phyloP scores from a whole-genome alignment of 1,284 basidiomycete species.

The Neolentinus lepideus region DNA sequence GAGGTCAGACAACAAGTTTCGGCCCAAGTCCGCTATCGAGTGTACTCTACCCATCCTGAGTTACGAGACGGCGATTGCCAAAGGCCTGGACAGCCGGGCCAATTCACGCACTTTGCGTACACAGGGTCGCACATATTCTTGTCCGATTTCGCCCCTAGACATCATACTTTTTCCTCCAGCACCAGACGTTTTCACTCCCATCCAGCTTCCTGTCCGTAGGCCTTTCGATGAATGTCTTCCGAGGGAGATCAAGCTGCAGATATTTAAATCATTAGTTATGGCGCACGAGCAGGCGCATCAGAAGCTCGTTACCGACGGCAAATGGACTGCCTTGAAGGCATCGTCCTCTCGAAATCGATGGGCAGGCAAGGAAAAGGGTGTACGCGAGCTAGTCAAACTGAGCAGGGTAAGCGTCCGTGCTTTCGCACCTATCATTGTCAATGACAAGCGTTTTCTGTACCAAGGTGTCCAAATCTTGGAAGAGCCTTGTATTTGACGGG shows the following conservation, averaged over 20 bases:
- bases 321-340: constrained; percentile 55
- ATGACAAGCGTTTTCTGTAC: not conserved
- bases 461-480: constrained; percentile 83
- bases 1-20: not conserved
- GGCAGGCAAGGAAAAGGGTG: constrained; percentile 65
- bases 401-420: constrained; percentile 55
- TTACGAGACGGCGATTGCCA: not conserved
- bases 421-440: constrained; percentile 9
- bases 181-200: constrained; percentile 41
- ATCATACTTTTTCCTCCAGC: constrained; percentile 44
- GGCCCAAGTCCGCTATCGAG: not conserved
- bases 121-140: constrained; percentile 48
- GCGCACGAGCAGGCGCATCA: constrained; percentile 49
- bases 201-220: constrained; percentile 40
- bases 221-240: constrained; percentile 67
- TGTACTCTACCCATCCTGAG: not conserved
- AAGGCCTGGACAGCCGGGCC: not conserved
- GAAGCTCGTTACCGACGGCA: constrained; percentile 29
- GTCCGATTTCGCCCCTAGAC: constrained; percentile 51
- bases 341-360: constrained; percentile 51
- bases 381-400: constrained; percentile 73
- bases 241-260: constrained; percentile 63
- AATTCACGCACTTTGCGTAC: not conserved
- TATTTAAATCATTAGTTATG: constrained; percentile 48
- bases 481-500: constrained; percentile 75